Conservation (phyloP, 1,284 basidiomycete species). For the Ceratobasidium papillatum region DNA sequence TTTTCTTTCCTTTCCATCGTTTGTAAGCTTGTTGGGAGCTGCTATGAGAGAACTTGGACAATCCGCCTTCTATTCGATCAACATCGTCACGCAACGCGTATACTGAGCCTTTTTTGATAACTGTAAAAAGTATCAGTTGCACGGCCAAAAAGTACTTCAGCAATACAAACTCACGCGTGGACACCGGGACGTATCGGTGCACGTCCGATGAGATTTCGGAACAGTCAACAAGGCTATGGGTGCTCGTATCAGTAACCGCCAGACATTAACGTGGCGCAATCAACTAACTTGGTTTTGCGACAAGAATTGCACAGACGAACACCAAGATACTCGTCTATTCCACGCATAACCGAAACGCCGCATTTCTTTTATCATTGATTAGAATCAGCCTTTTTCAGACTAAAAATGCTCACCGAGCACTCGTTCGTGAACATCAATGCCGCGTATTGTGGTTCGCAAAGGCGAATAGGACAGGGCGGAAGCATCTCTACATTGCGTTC, state of each 20-base stretch:
- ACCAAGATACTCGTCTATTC: constrained; percentile 28
- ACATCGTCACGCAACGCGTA: constrained; percentile 24
- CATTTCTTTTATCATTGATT: neutral
- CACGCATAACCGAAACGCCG: constrained; percentile 18
- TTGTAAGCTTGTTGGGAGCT: neutral
- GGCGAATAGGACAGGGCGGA: constrained; percentile 26
- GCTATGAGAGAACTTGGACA: neutral
- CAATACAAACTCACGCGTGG: constrained; percentile 1
- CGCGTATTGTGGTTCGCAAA: constrained; percentile 31
- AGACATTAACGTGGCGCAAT: neutral
- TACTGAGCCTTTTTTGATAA: constrained; percentile 28
- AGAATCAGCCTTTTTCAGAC: neutral
- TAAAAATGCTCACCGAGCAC: constrained; percentile 18
- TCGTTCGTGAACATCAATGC: constrained; percentile 31
- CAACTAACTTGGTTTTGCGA: constrained; percentile 16
- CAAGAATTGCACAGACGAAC: constrained; percentile 39
- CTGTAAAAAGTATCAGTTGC: neutral
- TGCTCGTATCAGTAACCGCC: neutral
- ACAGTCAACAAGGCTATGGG: constrained; percentile 7
- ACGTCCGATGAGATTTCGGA: constrained; percentile 14
- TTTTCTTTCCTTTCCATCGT: constrained; percentile 3
- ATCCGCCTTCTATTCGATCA: neutral
- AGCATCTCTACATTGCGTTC: constrained; percentile 32
- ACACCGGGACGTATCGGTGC: constrained; percentile 19
- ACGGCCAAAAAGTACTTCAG: neutral